Base-by-base conservation (phyloP, 2,329 filamentous ascomycete species). In the Atkinsonella hypoxylon region DNA sequence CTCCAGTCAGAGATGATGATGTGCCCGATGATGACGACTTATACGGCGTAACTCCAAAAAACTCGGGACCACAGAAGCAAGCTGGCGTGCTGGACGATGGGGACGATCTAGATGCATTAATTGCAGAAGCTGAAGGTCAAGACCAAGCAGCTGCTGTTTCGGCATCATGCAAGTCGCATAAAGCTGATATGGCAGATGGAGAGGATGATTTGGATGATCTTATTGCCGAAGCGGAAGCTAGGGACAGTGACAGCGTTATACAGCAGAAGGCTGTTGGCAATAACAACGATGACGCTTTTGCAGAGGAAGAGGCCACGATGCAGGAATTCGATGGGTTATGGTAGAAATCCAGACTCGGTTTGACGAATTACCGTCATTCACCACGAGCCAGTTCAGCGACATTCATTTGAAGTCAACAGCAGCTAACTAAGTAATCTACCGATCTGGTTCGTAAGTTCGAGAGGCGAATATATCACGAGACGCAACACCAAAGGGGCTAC, bases 221-320 rank as follows among this genome's bases (percentile, higher is more conserved):
- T 11, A 77, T 79, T 62, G 74, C 73, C 0, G 74, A 78, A 57
- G 70, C 71, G 0, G 70, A 73, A 55, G 53, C 18, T 4, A 56
- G 53, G 11, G 59, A 62, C 38, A 11, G 26, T 39, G 39, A 41
- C 8, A 38, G 48, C 44, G 41, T 13, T 5, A 36, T 20, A 3
- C 44, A 10, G 47, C 32, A n/a, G n/a, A 6, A 47, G 15, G 26
- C 57, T 63, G 4, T 44, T 34, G 50, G 12, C 8, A 15, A 31
- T n/a, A 12, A 32, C 11, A 15, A 13, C 2, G 17, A 42, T 1
- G 62, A 73, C 36, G 64, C 70, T 22, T 81, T 78, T 61, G 76
- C 73, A 1, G 81, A 82, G 49, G 82, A 85, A 13, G 79, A 85
- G 64, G 83, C 81, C 53, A 82, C 77, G 1, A 82, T 89, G 79